Evolutionary conservation across 2,329 filamentous ascomycete species (phyloP).

Genomic region (Microascus cirrosus): DNA sequence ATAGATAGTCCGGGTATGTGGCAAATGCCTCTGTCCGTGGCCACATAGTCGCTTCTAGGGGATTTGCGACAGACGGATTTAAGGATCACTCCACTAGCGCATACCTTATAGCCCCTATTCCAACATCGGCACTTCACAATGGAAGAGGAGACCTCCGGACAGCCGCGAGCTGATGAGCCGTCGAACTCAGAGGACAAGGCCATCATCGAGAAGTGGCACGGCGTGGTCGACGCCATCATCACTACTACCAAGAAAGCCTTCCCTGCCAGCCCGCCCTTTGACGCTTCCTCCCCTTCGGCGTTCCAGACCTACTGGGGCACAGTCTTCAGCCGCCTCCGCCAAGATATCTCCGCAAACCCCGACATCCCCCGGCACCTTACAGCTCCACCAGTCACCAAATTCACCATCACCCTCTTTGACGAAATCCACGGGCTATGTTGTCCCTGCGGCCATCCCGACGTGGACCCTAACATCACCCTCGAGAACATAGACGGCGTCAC

Average conservation of each 20-base stretch:
- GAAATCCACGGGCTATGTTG: background rate
- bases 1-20: no score
- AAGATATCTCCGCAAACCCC: background rate
- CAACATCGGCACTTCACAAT: background rate
- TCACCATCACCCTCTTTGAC: background rate
- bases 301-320: constrained; percentile 1
- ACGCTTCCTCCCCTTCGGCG: background rate
- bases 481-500: constrained; percentile 1
- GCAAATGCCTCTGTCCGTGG: no score
- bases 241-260: background rate
- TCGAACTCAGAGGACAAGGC: background rate
- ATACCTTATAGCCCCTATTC: no score
- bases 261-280: background rate
- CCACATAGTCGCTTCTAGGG: no score
- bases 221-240: background rate
- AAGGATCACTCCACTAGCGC: no score
- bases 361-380: background rate
- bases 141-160: background rate
- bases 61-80: no score
- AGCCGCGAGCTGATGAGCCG: background rate
- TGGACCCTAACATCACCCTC: background rate
- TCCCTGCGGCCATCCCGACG: constrained; percentile 2
- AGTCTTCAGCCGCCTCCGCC: background rate
- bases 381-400: background rate
- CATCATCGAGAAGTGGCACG: background rate